Conservation (phyloP, 164 flowering plant genomes). For the Berberis thunbergii region DNA sequence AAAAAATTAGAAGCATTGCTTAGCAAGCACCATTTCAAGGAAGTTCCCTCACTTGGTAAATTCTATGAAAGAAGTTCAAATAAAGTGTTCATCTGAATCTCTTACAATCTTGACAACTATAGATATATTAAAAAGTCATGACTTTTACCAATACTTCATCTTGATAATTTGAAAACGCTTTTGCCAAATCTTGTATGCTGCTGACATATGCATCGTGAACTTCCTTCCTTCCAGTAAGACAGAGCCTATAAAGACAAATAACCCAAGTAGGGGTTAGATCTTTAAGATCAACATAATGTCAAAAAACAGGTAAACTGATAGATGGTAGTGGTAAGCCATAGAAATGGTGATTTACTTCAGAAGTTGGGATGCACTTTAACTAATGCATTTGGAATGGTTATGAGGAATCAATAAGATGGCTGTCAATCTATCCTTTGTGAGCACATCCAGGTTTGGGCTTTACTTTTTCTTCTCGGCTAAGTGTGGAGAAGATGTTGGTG, state of each 20-base stretch:
- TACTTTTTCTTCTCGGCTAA: too few species aligned
- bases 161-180: constrained; percentile 53
- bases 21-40: too few species aligned
- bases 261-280: background rate
- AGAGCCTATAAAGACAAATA: constrained; percentile 40
- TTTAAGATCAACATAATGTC: too few species aligned
- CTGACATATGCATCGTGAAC: constrained; percentile 51
- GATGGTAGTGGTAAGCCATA: background rate
- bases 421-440: too few species aligned
- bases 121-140: background rate
- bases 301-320: too few species aligned
- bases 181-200: constrained; percentile 63
- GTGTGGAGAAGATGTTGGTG: too few species aligned
- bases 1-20: background rate
- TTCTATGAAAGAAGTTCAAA: background rate
- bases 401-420: too few species aligned
- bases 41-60: too few species aligned
- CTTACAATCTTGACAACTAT: background rate
- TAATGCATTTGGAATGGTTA: too few species aligned
- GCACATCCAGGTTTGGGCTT: too few species aligned
- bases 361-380: too few species aligned
- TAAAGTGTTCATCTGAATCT: background rate
- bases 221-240: constrained; percentile 76
- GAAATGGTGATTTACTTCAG: background rate
- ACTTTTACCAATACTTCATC: constrained; percentile 81